Evolutionary conservation across 1,284 basidiomycete genomes (phyloP), one percentile per base, ranked within the genome.

Genomic region (Puccinia horiana): DNA sequence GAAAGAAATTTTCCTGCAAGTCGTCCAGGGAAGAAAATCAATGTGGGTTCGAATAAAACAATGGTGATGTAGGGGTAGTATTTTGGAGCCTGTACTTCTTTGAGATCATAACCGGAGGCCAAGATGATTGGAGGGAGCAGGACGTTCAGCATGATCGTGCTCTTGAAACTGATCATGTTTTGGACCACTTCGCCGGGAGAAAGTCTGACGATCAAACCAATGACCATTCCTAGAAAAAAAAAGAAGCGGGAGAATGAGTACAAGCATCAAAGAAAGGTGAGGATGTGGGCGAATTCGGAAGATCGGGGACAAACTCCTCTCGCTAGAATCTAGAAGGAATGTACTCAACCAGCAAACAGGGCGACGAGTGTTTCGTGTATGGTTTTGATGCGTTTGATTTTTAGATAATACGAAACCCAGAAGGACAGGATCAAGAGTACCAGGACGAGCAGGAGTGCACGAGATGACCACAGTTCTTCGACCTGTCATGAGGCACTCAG

Each of bases 121-220:
- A 99, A 89, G 86, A 99, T 99, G 87, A 99, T 99, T 0, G 96
- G 97, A 1, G 97, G 97, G 1, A 99, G 91, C 14, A 99, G 89
- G 14, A 98, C 90, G 87, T 99, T 99, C 89, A 99, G 96, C 90
- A 99, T 98, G 81, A 99, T 90, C 2, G 96, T 98, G 86, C 97
- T 95, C 87, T 94, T 95, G 90, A 97, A 98, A 26, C 93, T 94
- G 80, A 99, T 89, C 96, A 99, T 99, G 86, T 96, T 94, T 85
- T 95, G 91, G 83, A 99, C 98, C 89, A 96, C 91, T 83, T 93
- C 93, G 23, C 95, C 95, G 0, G 96, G 96, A 0, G 93, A 92
- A 49, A 99, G 89, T 84, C 97, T 90, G 49, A 99, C 92, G 83
- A 96, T 91, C 84, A 97, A 89, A 0, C 96, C 96, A 69, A 99